Conservation (phyloP, 306 rosid species). For the Pueraria montana region DNA sequence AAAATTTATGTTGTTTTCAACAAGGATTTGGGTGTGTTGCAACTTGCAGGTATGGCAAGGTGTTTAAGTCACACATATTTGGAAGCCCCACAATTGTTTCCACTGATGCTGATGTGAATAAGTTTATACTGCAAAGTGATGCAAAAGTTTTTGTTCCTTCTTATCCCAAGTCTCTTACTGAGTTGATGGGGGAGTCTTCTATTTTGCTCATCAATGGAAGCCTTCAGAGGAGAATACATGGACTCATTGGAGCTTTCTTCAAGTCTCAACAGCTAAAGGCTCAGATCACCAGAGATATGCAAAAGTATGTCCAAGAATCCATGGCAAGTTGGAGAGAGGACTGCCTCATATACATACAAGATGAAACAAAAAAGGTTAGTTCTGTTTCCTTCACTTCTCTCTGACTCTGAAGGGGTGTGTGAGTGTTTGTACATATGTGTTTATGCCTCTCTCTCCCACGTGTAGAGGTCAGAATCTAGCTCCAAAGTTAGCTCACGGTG, state of each 20-base stretch:
- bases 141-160: constrained; percentile 90
- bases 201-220: constrained; percentile 93
- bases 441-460: constrained; percentile 31
- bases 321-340: constrained; percentile 83
- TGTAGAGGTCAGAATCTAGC: constrained; percentile 46
- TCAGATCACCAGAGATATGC: constrained; percentile 88
- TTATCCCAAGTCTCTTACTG: constrained; percentile 87
- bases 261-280: constrained; percentile 87
- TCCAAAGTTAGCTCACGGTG: constrained; percentile 46
- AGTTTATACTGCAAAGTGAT: constrained; percentile 89
- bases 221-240: constrained; percentile 95
- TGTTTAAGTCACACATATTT: constrained; percentile 97
- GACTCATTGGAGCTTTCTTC: constrained; percentile 91
- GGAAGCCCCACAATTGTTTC: constrained; percentile 92
- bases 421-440: constrained; percentile 25
- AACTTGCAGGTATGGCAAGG: constrained; percentile 83
- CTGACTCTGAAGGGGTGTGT: constrained; percentile 12
- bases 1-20: constrained; percentile 24
- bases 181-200: constrained; percentile 95
- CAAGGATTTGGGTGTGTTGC: constrained; percentile 23
- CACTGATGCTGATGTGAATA: constrained; percentile 91
- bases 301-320: constrained; percentile 70
- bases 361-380: constrained; percentile 83
- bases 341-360: constrained; percentile 76
- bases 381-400: constrained; percentile 51